phyloP scores from a whole-genome alignment of 2,329 filamentous ascomycete species.

The Ophiostoma triangulosporum region DNA sequence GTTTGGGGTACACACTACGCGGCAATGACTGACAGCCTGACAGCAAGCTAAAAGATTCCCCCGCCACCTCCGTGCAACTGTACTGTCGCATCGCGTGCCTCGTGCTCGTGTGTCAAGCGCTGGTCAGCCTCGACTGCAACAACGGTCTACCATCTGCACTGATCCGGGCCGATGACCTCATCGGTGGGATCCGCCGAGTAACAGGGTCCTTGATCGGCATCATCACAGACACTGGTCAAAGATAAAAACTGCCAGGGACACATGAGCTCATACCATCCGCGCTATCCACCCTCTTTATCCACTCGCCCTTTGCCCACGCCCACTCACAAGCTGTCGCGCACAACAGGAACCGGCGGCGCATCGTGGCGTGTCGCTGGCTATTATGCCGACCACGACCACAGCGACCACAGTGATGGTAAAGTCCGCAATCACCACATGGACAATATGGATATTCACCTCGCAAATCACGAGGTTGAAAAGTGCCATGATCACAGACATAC shows the following conservation, averaged over 20 bases:
- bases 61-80: neutral
- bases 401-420: neutral
- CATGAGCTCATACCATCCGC: neutral
- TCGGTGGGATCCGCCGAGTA: neutral
- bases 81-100: neutral
- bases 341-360: constrained; percentile 15
- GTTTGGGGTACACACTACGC: neutral
- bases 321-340: constrained; percentile 7
- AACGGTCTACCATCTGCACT: neutral
- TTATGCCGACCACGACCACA: neutral
- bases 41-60: neutral
- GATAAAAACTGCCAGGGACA: neutral
- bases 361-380: constrained; percentile 18
- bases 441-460: neutral
- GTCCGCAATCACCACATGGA: neutral
- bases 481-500: neutral
- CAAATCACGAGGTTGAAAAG: neutral
- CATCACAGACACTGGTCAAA: neutral
- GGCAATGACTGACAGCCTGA: neutral
- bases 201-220: neutral
- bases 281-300: neutral
- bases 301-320: neutral
- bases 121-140: neutral
- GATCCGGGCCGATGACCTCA: neutral
- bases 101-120: neutral